Evolutionary conservation across 2,329 filamentous ascomycete species (phyloP), one percentile per base, ranked within the genome.

Genomic region (Pseudocercospora musae): DNA sequence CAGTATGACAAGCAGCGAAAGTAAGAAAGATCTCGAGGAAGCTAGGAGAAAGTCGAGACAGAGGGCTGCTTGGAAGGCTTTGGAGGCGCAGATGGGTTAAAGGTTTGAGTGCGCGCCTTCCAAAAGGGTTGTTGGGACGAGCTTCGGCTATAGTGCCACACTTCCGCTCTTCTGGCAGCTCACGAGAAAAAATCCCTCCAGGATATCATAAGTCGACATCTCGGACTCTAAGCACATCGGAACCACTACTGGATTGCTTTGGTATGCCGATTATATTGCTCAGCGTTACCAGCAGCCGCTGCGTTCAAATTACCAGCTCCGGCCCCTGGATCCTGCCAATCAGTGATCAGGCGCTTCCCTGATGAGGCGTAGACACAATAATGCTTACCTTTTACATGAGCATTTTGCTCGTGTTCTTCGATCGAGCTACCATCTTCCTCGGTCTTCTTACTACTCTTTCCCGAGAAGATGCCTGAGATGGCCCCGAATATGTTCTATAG

Each of bases 41-140:
- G 63, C 52, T 65, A 60, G 57, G 68, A 44, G 61, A 42, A 62
- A 56, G 27, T 66, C 65, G n/a, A 68, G 61, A 57, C 76, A 78
- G 60, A 72, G 70, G 58, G 66, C 65, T 1, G 74, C 73, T 66
- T 78, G 77, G 77, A 65, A 69, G 46, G 72, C 72, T 27, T 62
- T 78, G 63, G 74, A 77, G 55, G 72, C 75, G 58, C 68, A 75
- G 7, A 54, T 76, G 55, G 72, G 68, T 3, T 65, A 59, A 67
- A 63, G 23, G 44, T 20, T 18, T 5, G 21, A 6, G 40, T 21
- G 29, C 10, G n/a, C 2, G 25, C 9, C 4, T 15, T 15, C n/a
- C n/a, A n/a, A 23, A n/a, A 31, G 21, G 10, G 8, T 13, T 23
- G 1, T 13, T n/a, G 2, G 21, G 15, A 4, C n/a, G n/a, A n/a